Conservation (phyloP, 768 basidiomycete genomes). For the Boletus pseudopeckii region DNA sequence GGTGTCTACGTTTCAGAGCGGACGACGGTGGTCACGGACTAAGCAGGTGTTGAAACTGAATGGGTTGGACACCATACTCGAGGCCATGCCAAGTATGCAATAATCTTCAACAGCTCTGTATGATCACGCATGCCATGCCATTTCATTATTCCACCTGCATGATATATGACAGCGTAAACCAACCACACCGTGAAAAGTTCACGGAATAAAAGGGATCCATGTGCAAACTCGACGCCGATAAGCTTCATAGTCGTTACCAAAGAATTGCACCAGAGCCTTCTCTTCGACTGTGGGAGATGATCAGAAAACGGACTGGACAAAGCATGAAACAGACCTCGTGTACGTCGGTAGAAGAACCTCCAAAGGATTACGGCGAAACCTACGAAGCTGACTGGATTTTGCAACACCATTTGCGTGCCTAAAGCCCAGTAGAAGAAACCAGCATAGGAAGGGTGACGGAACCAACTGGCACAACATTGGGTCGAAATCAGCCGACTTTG, state of each 20-base stretch:
- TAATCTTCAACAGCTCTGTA: constrained; percentile 24
- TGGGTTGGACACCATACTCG: constrained; percentile 10
- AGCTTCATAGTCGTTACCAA: constrained; percentile 79
- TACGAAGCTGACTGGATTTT: constrained; percentile 75
- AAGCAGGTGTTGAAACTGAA: constrained; percentile 12
- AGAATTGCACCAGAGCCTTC: constrained; percentile 73
- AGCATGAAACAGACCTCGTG: constrained; percentile 55
- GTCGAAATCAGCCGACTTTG: background rate
- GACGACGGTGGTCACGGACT: constrained; percentile 54
- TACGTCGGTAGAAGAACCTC: constrained; percentile 84
- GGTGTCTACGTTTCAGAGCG: constrained; percentile 89
- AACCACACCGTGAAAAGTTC: constrained; percentile 6
- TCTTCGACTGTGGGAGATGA: constrained; percentile 67
- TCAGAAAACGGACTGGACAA: background rate
- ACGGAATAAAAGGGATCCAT: constrained; percentile 82
- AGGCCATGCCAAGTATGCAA: constrained; percentile 20
- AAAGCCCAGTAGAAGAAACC: constrained; percentile 99
- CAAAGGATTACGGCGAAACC: constrained; percentile 69
- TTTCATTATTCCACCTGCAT: constrained; percentile 4
- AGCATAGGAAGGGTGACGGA: constrained; percentile 93
- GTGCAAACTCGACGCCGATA: constrained; percentile 82
- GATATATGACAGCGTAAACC: background rate
- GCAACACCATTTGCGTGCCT: constrained; percentile 88
- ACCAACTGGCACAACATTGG: constrained; percentile 32
- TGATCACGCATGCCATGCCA: constrained; percentile 26